These are phyloP conservation scores for Halenospora varia DNA, from an alignment of 495 filamentous ascomycete species.

Conservation along the genomic window DNA sequence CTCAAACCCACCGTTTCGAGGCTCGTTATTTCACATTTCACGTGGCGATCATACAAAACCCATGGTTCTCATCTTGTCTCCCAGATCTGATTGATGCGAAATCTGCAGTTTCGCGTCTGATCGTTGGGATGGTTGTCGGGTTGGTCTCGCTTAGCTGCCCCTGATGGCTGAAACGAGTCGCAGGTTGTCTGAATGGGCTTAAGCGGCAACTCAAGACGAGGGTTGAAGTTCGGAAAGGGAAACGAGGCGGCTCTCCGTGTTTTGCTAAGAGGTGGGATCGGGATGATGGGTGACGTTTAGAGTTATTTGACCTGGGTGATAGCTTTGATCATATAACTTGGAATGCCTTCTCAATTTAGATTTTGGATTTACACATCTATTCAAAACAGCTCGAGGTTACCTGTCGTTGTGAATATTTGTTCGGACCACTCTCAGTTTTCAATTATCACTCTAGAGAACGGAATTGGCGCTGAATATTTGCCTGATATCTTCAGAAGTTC, in stretches of 20 bases:
- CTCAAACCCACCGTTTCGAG: neutral
- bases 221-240: neutral
- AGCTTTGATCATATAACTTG: no score
- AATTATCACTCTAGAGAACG: no score
- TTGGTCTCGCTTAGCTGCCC: neutral
- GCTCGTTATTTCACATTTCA: neutral
- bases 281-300: no score
- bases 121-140: neutral
- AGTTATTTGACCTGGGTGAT: no score
- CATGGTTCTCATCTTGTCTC: conserved; percentile 1
- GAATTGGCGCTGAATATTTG: no score
- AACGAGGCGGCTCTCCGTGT: neutral
- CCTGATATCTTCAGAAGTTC: no score
- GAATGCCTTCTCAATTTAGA: no score
- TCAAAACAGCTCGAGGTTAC: no score
- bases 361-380: no score
- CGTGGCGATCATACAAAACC: conserved; percentile 1
- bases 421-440: no score
- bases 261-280: no score
- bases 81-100: neutral
- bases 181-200: neutral
- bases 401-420: no score
- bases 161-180: neutral
- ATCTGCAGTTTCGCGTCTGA: neutral
- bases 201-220: neutral